Percentiles rank a stretch among this genome's conserved stretches.
phyloP scores from a whole-genome alignment of 495 filamentous ascomycete species.

The Peziza echinospora region DNA sequence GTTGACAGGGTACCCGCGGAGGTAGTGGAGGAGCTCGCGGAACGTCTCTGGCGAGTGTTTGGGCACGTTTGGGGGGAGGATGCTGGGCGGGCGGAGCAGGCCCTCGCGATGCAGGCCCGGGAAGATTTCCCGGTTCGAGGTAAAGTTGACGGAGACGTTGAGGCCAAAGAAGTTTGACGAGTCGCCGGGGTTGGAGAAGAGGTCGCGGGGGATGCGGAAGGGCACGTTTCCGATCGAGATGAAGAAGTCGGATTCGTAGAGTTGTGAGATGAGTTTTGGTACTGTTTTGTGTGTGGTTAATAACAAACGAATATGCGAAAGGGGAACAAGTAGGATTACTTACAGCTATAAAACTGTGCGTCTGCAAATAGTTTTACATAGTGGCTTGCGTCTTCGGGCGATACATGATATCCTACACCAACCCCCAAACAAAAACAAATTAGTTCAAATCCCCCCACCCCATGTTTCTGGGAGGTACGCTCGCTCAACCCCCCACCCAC shows the following conservation, averaged over 20 bases:
- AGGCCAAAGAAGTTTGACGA: slow-evolving; percentile 90
- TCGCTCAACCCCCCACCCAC: slow-evolving; percentile 17
- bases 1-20: slow-evolving; percentile 68
- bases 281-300: slow-evolving; percentile 27
- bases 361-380: slow-evolving; percentile 88
- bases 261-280: slow-evolving; percentile 71
- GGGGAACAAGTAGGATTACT: slow-evolving; percentile 9
- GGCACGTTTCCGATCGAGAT: slow-evolving; percentile 66
- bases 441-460: slow-evolving; percentile 1
- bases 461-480: not conserved
- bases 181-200: slow-evolving; percentile 69
- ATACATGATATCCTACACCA: slow-evolving; percentile 61
- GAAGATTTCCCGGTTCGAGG: slow-evolving; percentile 51
- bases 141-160: slow-evolving; percentile 78
- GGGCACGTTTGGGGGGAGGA: slow-evolving; percentile 60
- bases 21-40: slow-evolving; percentile 56
- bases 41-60: slow-evolving; percentile 63
- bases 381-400: slow-evolving; percentile 59
- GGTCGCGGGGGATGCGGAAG: slow-evolving; percentile 76
- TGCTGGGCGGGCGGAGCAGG: slow-evolving; percentile 75
- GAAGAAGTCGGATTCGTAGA: slow-evolving; percentile 86
- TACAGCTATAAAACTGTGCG: slow-evolving; percentile 82
- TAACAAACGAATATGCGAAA: slow-evolving; percentile 1
- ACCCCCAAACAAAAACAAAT: not conserved
- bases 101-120: slow-evolving; percentile 60